Percentiles rank a stretch among this genome's conserved stretches.
phyloP scores from a whole-genome alignment of 1,284 basidiomycete species.

The Cryptococcus sp. region DNA sequence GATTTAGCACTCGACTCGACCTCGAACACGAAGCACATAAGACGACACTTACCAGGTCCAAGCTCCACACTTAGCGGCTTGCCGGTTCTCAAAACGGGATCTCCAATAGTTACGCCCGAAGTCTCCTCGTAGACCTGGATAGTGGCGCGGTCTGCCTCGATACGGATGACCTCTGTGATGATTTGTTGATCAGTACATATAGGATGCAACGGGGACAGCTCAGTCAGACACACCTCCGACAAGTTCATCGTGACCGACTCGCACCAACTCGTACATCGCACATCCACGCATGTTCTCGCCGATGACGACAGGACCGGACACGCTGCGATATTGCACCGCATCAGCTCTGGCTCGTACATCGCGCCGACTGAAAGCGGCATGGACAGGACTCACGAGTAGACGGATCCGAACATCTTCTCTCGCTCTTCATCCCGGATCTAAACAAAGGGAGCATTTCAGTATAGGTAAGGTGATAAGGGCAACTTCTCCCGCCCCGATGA shows the following conservation, averaged over 20 bases:
- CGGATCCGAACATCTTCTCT: constrained; percentile 84
- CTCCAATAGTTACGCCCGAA: constrained; percentile 94
- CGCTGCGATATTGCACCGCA: constrained; percentile 56
- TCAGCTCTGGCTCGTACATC: neutral
- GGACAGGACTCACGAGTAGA: constrained; percentile 60
- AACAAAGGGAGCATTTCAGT: constrained; percentile 15
- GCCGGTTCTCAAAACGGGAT: constrained; percentile 94
- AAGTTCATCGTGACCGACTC: constrained; percentile 95
- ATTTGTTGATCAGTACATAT: constrained; percentile 3
- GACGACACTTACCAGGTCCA: constrained; percentile 71
- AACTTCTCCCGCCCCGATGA: too few species aligned
- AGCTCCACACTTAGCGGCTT: constrained; percentile 98
- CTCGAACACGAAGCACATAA: constrained; percentile 8
- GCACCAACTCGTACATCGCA: constrained; percentile 93
- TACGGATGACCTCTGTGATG: constrained; percentile 88
- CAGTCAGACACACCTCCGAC: constrained; percentile 70
- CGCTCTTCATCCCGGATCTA: constrained; percentile 81
- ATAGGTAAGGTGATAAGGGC: too few species aligned
- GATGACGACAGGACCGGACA: constrained; percentile 94
- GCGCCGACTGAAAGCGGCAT: neutral
- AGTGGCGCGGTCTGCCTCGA: constrained; percentile 93
- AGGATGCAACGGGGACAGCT: neutral
- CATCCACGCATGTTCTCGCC: constrained; percentile 95
- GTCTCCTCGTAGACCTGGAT: constrained; percentile 99
- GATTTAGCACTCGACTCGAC: neutral